phyloP scores from a whole-genome alignment of 768 basidiomycete species.

The Amanita rubescens region DNA sequence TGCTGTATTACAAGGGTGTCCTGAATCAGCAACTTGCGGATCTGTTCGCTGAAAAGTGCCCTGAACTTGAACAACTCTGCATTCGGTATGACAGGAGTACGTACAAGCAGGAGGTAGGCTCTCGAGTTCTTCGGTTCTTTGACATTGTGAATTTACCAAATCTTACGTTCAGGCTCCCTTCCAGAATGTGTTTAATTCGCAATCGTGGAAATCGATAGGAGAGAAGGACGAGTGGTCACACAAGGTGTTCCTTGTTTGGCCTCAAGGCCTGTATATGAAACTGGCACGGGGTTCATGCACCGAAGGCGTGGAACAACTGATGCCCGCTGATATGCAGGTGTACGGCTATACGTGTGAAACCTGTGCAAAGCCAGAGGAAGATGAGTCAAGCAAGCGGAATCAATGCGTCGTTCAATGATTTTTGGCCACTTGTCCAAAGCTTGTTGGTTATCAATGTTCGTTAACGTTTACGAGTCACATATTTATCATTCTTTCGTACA shows the following conservation, averaged over 20 bases:
- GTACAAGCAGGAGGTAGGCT: conserved; percentile 1
- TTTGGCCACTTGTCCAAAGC: too few relatives aligned
- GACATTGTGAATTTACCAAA: background rate
- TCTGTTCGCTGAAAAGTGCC: background rate
- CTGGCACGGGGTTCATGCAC: background rate
- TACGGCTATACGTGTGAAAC: conserved; percentile 6
- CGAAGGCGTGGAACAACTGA: background rate
- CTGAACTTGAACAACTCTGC: conserved; percentile 1
- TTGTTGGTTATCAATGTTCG: too few relatives aligned
- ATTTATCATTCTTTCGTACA: too few relatives aligned
- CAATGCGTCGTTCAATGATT: conserved; percentile 4
- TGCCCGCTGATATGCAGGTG: conserved; percentile 6
- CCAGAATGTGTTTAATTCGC: background rate
- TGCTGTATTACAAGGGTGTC: background rate
- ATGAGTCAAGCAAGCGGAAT: conserved; percentile 1
- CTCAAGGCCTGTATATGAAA: conserved; percentile 2
- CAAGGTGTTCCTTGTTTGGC: conserved; percentile 3
- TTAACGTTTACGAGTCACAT: too few relatives aligned
- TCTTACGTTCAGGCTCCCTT: background rate
- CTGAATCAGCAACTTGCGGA: background rate
- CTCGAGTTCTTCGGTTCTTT: too few relatives aligned
- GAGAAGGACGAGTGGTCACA: background rate
- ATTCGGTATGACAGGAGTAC: conserved; percentile 5
- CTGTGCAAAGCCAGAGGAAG: conserved; percentile 2
- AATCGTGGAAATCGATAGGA: background rate